Evolutionary conservation across 1,284 basidiomycete species (phyloP), one percentile per base, ranked within the genome.

Genomic region (Ustilago cynodontis): DNA sequence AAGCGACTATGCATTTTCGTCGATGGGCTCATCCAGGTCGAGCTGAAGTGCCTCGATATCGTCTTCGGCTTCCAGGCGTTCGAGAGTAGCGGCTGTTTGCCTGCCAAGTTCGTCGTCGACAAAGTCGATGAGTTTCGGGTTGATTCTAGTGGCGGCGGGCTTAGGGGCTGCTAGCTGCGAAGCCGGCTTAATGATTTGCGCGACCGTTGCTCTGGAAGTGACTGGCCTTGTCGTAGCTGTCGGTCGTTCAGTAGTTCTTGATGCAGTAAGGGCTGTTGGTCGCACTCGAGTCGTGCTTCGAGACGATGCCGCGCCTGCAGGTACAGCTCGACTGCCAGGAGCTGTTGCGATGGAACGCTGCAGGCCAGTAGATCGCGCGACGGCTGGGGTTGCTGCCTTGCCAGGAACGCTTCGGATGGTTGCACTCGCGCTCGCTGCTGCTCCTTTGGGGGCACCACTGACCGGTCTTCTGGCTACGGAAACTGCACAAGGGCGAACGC

Each of bases 31-130:
- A 33, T 33, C 63, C 35, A 74, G 51, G 16, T 74, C 71, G 37
- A 74, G 59, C 62, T 65, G 62, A 5, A 74, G 63, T 29, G 70
- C 35, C 49, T 53, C 63, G 11, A 74, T 14, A 29, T 41, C 59
- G 1, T 74, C 62, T 24, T 69, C 66, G 13, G 61, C 66, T 37
- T 65, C 56, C 29, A 69, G 18, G 0, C 58, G 59, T 24, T 57
- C 28, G 1, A 74, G 54, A 33, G 61, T 47, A 3, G 65, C 71
- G 18, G 59, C 65, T 3, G 71, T 69, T 6, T 69, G 65, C 55
- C 59, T 61, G 65, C 74, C 74, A 1, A 77, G 65, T 3, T 77
- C 74, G 28, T 77, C 74, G 18, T 77, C 52, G 1, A 64, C 65
- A 59, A 77, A 71, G 45, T 77, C 74, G 18, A 68, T 54, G 29